phyloP scores from a whole-genome alignment of 2,329 filamentous ascomycete genomes.

The Claviceps capensis region DNA sequence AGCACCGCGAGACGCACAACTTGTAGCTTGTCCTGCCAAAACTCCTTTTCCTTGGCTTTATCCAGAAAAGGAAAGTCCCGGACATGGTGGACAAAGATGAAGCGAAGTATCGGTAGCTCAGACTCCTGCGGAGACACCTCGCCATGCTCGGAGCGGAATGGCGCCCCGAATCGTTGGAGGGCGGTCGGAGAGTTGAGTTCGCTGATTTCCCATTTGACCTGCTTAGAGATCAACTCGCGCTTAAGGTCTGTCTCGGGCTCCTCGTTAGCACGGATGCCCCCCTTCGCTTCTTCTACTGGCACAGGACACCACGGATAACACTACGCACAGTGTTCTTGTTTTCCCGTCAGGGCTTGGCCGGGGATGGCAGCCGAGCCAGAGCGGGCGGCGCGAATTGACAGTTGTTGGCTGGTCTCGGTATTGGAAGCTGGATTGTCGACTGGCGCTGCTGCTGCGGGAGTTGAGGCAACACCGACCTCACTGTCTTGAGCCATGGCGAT shows the following conservation, averaged over 20 bases:
- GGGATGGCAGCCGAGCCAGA: constrained; percentile 21
- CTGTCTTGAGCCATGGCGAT: constrained; percentile 4
- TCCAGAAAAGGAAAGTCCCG: constrained; percentile 97
- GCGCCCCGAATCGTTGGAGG: constrained; percentile 85
- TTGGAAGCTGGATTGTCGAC: constrained; percentile 3
- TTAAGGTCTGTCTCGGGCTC: constrained; percentile 58
- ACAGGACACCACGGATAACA: neutral
- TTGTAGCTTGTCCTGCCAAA: constrained; percentile 98
- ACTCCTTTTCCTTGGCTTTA: constrained; percentile 94
- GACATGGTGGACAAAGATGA: constrained; percentile 96
- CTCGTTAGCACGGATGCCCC: constrained; percentile 10
- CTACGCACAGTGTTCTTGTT: constrained; percentile 86
- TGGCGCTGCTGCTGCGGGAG: neutral
- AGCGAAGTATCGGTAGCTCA: constrained; percentile 82
- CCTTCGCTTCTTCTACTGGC: neutral
- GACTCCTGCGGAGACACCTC: constrained; percentile 90
- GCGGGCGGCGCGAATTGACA: constrained; percentile 19
- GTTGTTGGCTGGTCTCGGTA: constrained; percentile 9
- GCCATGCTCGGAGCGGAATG: constrained; percentile 83
- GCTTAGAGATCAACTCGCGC: constrained; percentile 79
- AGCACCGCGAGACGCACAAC: constrained; percentile 44
- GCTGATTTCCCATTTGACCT: constrained; percentile 79
- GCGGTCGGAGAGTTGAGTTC: constrained; percentile 93
- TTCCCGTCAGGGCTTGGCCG: constrained; percentile 60
- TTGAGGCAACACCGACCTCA: neutral